Percentiles rank a stretch among this genome's conserved stretches.
Evolutionary conservation across 1,139 yeast species (phyloP).

Genomic region (Geotrichum australiense): DNA sequence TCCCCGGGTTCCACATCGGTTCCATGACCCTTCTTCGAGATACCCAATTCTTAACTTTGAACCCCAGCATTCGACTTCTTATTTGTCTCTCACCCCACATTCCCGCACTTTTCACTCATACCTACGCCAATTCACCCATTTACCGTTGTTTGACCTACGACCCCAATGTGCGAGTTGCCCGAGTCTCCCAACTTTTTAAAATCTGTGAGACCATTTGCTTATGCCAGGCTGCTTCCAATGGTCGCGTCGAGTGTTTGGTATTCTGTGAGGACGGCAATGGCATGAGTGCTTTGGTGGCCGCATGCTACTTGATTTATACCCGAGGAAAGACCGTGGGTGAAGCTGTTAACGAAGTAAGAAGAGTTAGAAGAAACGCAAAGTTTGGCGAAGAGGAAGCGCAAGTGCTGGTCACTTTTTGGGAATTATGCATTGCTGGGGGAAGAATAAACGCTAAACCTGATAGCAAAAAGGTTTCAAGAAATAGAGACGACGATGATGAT

Average conservation of each 20-base stretch:
- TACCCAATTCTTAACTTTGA: slow-evolving; percentile 1
- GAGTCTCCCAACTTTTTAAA: slow-evolving; percentile 21
- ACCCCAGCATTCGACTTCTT: slow-evolving; percentile 25
- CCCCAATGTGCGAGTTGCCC: slow-evolving; percentile 20
- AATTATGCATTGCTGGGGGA: slow-evolving; percentile 5
- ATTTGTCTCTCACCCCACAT: slow-evolving; percentile 20
- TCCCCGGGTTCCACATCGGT: slow-evolving; percentile 2
- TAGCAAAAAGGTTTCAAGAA: slow-evolving; percentile 3
- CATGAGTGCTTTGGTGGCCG: slow-evolving; percentile 28
- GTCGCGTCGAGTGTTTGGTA: slow-evolving; percentile 18
- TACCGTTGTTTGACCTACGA: slow-evolving; percentile 18
- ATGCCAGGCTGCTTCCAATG: slow-evolving; percentile 8
- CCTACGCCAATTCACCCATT: slow-evolving; percentile 16
- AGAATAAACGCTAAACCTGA: slow-evolving; percentile 2
- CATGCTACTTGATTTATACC: slow-evolving; percentile 28
- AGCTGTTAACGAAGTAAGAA: slow-evolving; percentile 21
- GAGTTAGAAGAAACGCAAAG: slow-evolving; percentile 1
- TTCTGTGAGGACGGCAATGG: slow-evolving; percentile 34
- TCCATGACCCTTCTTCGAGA: slow-evolving; percentile 2
- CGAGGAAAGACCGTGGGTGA: slow-evolving; percentile 19
- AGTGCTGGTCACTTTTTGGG: slow-evolving; percentile 13
- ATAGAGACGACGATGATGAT: slow-evolving; percentile 6
- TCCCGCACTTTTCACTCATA: slow-evolving; percentile 17
- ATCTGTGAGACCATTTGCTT: slow-evolving; percentile 19
- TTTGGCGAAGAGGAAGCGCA: slow-evolving; percentile 6